These are phyloP conservation scores for Lathyrus tuberosus DNA, from an alignment of 306 rosid genomes.

Conservation along the genomic window DNA sequence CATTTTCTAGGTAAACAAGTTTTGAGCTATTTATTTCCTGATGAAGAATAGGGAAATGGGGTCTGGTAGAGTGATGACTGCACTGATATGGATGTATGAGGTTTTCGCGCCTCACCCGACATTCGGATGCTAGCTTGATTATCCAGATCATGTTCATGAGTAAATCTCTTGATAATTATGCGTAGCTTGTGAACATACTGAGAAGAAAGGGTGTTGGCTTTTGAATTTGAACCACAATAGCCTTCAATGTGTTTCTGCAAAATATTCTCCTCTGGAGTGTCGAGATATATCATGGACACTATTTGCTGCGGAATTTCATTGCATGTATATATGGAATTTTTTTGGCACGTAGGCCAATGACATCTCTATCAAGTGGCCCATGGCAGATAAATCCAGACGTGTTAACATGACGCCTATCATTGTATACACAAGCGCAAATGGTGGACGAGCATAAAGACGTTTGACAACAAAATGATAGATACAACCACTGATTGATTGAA, in stretches of 20 bases:
- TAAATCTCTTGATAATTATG: constrained; percentile 87
- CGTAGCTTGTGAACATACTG: constrained; percentile 93
- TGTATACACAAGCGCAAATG: constrained; percentile 75
- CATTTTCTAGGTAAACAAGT: too few species aligned
- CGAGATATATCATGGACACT: constrained; percentile 95
- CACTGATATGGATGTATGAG: too few species aligned
- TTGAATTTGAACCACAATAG: constrained; percentile 81
- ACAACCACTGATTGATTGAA: constrained; percentile 96
- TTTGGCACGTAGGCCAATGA: constrained; percentile 91
- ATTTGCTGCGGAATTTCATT: constrained; percentile 95
- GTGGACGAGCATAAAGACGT: constrained; percentile 87
- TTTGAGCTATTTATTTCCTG: too few species aligned
- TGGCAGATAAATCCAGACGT: constrained; percentile 93
- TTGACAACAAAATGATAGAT: constrained; percentile 90
- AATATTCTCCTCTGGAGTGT: constrained; percentile 91
- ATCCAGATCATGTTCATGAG: constrained; percentile 90
- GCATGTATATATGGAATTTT: constrained; percentile 83
- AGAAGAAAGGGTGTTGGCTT: constrained; percentile 81
- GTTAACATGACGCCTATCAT: constrained; percentile 84
- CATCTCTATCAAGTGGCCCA: constrained; percentile 94
- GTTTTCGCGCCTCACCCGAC: too few species aligned
- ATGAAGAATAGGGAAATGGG: too few species aligned
- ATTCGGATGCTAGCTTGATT: constrained; percentile 94
- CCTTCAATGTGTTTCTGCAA: constrained; percentile 96
- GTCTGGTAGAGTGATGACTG: too few species aligned